These are phyloP conservation scores for Sugiyamaella japonica DNA, from an alignment of 1,139 yeast genomes.

Conservation along the genomic window DNA sequence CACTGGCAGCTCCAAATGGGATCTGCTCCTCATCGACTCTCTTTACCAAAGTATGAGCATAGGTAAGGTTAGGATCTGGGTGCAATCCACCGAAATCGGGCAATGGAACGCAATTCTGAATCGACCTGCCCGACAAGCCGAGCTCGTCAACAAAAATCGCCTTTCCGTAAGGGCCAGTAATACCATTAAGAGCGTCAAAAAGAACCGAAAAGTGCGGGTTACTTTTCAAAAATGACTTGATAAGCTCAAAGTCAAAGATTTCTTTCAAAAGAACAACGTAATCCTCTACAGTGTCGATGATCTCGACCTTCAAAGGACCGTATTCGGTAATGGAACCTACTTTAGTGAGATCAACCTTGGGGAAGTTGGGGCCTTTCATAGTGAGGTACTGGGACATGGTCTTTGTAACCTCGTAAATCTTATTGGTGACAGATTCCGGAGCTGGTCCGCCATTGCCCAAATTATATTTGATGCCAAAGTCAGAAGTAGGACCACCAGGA, in stretches of 20 bases:
- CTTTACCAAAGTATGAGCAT: slow-evolving; percentile 84
- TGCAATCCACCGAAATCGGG: slow-evolving; percentile 97
- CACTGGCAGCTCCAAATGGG: slow-evolving; percentile 97
- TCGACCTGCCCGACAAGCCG: slow-evolving; percentile 65
- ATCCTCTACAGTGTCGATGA: slow-evolving; percentile 78
- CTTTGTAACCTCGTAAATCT: slow-evolving; percentile 72
- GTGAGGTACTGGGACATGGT: slow-evolving; percentile 61
- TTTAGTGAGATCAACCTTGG: slow-evolving; percentile 57
- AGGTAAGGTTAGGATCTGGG: slow-evolving; percentile 97
- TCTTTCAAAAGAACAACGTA: slow-evolving; percentile 77
- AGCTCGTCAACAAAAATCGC: slow-evolving; percentile 82
- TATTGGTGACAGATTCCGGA: slow-evolving; percentile 92
- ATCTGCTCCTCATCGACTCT: slow-evolving; percentile 76
- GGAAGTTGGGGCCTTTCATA: slow-evolving; percentile 47
- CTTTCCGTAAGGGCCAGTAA: slow-evolving; percentile 94
- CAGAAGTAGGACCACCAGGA: slow-evolving; percentile 96
- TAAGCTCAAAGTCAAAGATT: slow-evolving; percentile 85
- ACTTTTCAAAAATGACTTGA: slow-evolving; percentile 64
- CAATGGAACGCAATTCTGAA: slow-evolving; percentile 76
- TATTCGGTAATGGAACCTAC: slow-evolving; percentile 51
- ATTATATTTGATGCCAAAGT: slow-evolving; percentile 94
- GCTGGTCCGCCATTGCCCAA: slow-evolving; percentile 98
- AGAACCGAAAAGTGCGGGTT: slow-evolving; percentile 65
- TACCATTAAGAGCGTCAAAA: slow-evolving; percentile 92
- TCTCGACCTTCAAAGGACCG: slow-evolving; percentile 64